Evolutionary conservation across 2,329 filamentous ascomycete genomes (phyloP).

Genomic region (Aureobasidium musti): DNA sequence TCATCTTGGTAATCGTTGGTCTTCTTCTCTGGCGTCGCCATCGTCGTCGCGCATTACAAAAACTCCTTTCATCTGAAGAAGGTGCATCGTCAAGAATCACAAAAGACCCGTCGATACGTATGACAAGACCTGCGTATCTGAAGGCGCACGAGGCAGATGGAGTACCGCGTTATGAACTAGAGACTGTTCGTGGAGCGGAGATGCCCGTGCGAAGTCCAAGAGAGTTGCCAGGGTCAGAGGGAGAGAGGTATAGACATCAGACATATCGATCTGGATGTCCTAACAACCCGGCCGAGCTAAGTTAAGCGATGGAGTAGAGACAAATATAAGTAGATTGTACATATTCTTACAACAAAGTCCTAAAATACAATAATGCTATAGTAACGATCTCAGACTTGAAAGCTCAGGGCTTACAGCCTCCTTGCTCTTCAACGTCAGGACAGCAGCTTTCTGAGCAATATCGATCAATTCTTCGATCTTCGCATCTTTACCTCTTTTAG

Average conservation of each 20-base stretch:
- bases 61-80: background rate
- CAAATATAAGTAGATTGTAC: background rate
- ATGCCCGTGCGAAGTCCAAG: background rate
- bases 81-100: background rate
- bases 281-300: background rate
- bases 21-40: background rate
- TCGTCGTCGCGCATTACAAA: background rate
- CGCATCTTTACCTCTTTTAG: constrained; percentile 52
- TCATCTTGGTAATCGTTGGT: background rate
- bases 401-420: constrained; percentile 69
- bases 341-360: background rate
- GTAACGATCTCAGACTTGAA: constrained; percentile 43
- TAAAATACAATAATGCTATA: background rate
- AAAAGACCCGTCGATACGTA: background rate
- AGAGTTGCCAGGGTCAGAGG: background rate
- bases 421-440: constrained; percentile 72
- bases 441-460: constrained; percentile 78
- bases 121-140: background rate
- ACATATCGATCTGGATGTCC: background rate
- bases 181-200: background rate
- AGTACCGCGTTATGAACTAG: background rate
- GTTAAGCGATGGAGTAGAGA: background rate
- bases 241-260: background rate
- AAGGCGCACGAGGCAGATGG: constrained; percentile 8
- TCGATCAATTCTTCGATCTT: constrained; percentile 65